Conservation (phyloP, 2,329 filamentous ascomycete genomes). For the Hymenoscyphus albidus region DNA sequence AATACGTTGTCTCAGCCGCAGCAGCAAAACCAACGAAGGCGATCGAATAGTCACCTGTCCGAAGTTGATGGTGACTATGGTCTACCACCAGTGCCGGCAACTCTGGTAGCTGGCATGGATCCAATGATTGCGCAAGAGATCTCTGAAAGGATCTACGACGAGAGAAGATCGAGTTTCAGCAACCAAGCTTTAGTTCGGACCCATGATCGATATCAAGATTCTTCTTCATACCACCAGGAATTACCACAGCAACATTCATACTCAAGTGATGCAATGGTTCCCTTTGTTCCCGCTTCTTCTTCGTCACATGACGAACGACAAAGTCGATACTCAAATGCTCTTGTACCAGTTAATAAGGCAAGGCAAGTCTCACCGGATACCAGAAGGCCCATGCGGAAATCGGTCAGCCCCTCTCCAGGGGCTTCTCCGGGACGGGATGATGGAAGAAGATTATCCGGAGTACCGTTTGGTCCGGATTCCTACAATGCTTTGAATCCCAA, state of each 20-base stretch:
- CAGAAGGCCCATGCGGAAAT: conserved; percentile 58
- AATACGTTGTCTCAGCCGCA: conserved; percentile 23
- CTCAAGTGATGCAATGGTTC: conserved; percentile 15
- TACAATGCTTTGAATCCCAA: conserved; percentile 69
- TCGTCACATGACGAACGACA: conserved; percentile 31
- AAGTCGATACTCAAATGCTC: conserved; percentile 24
- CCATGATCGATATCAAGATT: conserved; percentile 38
- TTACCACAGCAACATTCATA: conserved; percentile 18
- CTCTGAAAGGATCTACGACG: conserved; percentile 54
- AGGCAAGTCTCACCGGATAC: conserved; percentile 30
- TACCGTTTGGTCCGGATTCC: conserved; percentile 72
- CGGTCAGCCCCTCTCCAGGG: conserved; percentile 66
- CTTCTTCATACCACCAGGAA: conserved; percentile 27
- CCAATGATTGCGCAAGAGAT: conserved; percentile 53
- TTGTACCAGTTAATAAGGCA: conserved; percentile 34
- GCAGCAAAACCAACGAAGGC: conserved; percentile 22
- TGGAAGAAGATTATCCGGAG: conserved; percentile 51
- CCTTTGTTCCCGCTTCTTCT: conserved; percentile 26
- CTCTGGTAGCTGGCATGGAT: conserved; percentile 59
- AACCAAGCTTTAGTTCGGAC: conserved; percentile 36
- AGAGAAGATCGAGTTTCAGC: conserved; percentile 48
- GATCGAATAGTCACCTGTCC: conserved; percentile 21
- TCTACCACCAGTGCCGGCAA: conserved; percentile 49
- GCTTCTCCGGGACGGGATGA: conserved; percentile 36
- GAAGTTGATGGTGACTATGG: conserved; percentile 35